Percentiles rank a stretch among this genome's conserved stretches.
Conservation (phyloP, 257 asterid species). For the Primulina tabacum region DNA sequence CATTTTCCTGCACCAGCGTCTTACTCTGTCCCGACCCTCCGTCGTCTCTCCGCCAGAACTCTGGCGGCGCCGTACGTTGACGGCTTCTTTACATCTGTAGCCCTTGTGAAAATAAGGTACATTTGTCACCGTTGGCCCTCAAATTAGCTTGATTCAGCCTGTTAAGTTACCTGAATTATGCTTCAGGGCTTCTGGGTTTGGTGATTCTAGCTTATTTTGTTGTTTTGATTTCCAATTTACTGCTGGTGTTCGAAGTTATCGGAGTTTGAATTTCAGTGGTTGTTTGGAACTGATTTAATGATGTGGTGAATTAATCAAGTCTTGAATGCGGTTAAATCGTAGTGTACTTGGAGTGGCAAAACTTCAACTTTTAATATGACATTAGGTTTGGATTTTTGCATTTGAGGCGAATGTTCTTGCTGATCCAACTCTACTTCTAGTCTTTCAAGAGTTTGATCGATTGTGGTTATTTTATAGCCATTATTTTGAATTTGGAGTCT, state of each 20-base stretch:
- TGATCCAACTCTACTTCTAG: not conserved
- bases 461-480: not conserved
- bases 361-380: not conserved
- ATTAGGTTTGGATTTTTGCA: not conserved
- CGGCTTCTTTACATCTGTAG: not conserved
- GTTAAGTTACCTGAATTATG: not conserved
- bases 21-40: slow-evolving; percentile 26
- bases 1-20: slow-evolving; percentile 21
- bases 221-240: not conserved
- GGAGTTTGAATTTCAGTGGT: slow-evolving; percentile 5
- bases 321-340: not conserved
- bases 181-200: not conserved
- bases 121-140: slow-evolving; percentile 3
- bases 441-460: not conserved
- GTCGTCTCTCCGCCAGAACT: slow-evolving; percentile 29
- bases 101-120: slow-evolving; percentile 32
- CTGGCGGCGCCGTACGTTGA: slow-evolving; percentile 16
- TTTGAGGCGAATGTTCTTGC: not conserved
- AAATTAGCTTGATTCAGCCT: not conserved
- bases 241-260: not conserved
- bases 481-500: not conserved
- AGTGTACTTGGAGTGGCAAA: not conserved
- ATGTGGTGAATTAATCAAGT: not conserved
- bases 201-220: not conserved
- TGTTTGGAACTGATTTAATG: not conserved